A percentile compares a stretch with the other conserved stretches of the same genome.
These are phyloP conservation scores for Umbelopsis sp. DNA, from an alignment of 371 early-diverging fungal species.

Conservation along the genomic window DNA sequence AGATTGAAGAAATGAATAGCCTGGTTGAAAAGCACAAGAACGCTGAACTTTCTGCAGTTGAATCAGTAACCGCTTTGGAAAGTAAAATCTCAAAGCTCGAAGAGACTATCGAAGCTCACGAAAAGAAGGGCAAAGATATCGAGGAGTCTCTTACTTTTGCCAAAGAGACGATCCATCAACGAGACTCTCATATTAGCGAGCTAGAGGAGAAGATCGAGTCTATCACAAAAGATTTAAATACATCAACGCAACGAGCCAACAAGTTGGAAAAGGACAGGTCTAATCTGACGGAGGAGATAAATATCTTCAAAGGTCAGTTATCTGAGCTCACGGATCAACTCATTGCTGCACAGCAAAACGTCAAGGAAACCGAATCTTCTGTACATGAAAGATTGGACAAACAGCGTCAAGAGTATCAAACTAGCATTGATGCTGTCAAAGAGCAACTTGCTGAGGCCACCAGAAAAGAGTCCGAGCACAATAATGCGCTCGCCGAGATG, in stretches of 20 bases:
- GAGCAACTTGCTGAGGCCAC: background rate
- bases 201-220: background rate
- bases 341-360: background rate
- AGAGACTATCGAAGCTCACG: background rate
- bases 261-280: slow-evolving; percentile 6
- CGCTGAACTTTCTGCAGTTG: background rate
- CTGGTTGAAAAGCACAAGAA: background rate
- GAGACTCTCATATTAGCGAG: background rate
- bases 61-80: background rate
- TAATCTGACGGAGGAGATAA: background rate
- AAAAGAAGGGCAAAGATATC: background rate
- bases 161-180: background rate
- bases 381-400: background rate
- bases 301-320: background rate
- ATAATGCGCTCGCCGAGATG: background rate
- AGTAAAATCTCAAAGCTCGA: background rate
- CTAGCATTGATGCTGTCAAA: background rate
- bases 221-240: background rate
- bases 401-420: background rate
- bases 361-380: background rate
- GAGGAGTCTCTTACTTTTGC: background rate
- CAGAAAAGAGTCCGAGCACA: background rate
- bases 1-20: background rate
- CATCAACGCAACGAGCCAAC: background rate
- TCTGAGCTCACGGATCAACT: background rate